These are phyloP conservation scores for Paramarasmius palmivorus DNA, from an alignment of 1,284 basidiomycete species.

Conservation along the genomic window DNA sequence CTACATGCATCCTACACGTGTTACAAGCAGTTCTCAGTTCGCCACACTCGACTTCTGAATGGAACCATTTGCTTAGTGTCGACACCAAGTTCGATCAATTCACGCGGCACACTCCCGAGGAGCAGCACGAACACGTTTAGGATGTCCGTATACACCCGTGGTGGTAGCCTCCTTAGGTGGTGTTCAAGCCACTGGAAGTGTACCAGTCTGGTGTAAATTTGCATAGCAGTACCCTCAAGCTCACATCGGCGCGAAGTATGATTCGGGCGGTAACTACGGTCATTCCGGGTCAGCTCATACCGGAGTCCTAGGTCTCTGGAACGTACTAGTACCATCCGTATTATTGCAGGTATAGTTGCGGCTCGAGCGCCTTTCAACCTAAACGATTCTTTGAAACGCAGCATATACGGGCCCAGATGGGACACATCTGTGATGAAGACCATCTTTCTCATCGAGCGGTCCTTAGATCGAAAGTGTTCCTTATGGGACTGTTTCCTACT, in stretches of 20 bases:
- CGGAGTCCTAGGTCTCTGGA: too few relatives aligned
- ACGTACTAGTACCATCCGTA: slow-evolving; percentile 3
- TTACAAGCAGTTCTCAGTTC: neutral
- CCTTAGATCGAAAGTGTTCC: neutral
- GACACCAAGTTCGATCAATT: neutral
- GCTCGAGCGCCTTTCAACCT: neutral
- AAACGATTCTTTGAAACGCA: too few relatives aligned
- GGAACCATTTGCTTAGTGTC: neutral
- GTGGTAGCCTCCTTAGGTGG: too few relatives aligned
- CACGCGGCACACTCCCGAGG: too few relatives aligned
- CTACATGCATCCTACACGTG: slow-evolving; percentile 3
- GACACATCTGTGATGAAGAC: neutral
- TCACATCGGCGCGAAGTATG: too few relatives aligned
- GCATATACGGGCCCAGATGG: too few relatives aligned
- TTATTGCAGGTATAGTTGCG: neutral
- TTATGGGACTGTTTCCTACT: neutral
- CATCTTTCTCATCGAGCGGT: neutral
- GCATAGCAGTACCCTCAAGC: too few relatives aligned
- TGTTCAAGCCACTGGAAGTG: too few relatives aligned
- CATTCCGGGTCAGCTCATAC: too few relatives aligned
- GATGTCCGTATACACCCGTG: too few relatives aligned
- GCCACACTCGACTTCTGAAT: neutral
- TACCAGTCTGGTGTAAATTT: too few relatives aligned
- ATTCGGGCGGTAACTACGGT: too few relatives aligned
- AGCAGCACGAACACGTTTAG: neutral